Base-by-base conservation (phyloP, 805 yeast species). In the Isabelozyma pseudorhagii region DNA sequence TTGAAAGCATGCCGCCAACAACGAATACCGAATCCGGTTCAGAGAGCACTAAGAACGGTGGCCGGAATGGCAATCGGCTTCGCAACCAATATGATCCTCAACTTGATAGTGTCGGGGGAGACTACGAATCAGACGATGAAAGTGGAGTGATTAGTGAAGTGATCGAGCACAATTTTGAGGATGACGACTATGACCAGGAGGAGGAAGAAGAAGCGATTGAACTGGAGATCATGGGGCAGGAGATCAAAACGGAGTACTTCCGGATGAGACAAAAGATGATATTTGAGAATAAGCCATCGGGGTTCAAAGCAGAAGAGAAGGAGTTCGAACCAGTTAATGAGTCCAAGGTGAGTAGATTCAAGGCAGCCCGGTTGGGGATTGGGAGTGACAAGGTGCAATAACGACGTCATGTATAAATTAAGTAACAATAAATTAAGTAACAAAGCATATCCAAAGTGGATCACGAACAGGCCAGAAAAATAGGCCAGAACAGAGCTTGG, bases 321-420 rank as follows among this genome's bases (percentile, higher is more conserved):
- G 92, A 83, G 49, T 57, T 81, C 15, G 96, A 87, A 58, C 90
- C 89, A 0, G 68, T 87, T 6, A 90, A 87, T 55, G 85, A 81
- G 48, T 62, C 79, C 7, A 83, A 74, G 51, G 69, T 80, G 1
- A 87, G 96, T 60, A 71, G 90, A 46, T 89, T 89, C 64, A 86
- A 75, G 58, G 81, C 42, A 11, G 28, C 42, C 15, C 15, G 42
- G 18, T 40, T 40, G 17, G 42, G 42, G 13, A 40, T 31, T 3
- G 36, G n/a, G 36, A 31, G 36, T 13, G n/a, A 9, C 36, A 31
- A 31, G 36, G 25, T 21, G 3, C 6, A 21, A 21, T 21, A 21
- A 21, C 25, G 36, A 31, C 36, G 36, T 31, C 36, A 31, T 31
- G 36, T 31, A 31, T 13, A 3, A 31, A 31, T 31, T 31, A 31